Conservation (phyloP, 768 basidiomycete genomes). For the Candolleomyces eurysporus region DNA sequence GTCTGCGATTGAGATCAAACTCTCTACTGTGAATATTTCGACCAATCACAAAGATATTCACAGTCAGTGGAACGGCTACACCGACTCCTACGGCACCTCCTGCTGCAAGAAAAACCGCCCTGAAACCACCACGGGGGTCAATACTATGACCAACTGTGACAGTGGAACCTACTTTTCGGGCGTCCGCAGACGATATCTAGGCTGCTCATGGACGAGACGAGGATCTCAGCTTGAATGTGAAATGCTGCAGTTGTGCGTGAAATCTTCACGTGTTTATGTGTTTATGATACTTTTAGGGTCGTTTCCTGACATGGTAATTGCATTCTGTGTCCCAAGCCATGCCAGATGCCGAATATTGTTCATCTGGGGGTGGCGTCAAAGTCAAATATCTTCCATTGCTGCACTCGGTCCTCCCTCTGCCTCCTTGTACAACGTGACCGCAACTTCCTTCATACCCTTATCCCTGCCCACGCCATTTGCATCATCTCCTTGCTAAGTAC, state of each 20-base stretch:
- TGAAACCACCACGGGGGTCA: constrained; percentile 41
- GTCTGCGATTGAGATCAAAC: constrained; percentile 68
- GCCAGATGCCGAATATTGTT: constrained; percentile 68
- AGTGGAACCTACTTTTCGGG: constrained; percentile 78
- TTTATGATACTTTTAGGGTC: constrained; percentile 12
- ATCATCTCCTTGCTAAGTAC: constrained; percentile 34
- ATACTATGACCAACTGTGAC: constrained; percentile 68
- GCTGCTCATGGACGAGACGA: constrained; percentile 81
- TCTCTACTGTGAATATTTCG: too few species aligned
- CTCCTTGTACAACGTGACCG: neutral
- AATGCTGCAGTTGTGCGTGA: constrained; percentile 74
- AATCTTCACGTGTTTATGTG: neutral
- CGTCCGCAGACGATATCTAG: constrained; percentile 79
- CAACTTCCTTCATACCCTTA: neutral
- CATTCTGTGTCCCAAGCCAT: constrained; percentile 61
- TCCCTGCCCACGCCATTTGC: too few species aligned
- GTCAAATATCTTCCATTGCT: constrained; percentile 59
- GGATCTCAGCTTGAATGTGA: constrained; percentile 85
- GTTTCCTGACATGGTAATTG: neutral
- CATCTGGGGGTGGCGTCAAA: constrained; percentile 84
- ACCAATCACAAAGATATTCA: too few species aligned
- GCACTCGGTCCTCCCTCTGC: too few species aligned
- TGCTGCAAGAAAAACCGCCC: constrained; percentile 28
- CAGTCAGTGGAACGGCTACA: constrained; percentile 68
- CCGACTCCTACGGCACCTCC: constrained; percentile 39